Percentiles rank a stretch among this genome's conserved stretches.
phyloP scores from a whole-genome alignment of 768 basidiomycete genomes.

The Phanerochaete sordida region DNA sequence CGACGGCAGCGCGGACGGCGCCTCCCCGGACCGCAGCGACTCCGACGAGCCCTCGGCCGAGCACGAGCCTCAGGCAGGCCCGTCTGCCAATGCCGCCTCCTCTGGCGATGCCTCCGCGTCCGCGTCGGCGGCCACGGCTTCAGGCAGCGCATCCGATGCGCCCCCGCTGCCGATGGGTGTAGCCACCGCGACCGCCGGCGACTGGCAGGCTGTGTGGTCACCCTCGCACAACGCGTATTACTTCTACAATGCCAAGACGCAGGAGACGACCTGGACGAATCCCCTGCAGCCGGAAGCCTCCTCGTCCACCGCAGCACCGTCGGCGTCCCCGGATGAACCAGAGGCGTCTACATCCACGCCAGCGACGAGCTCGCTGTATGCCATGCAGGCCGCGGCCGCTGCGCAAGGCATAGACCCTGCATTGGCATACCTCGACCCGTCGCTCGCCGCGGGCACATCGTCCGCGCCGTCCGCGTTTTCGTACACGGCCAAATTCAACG shows the following conservation, averaged over 20 bases:
- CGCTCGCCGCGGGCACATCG: slow-evolving; percentile 41
- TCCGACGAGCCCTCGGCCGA: background rate
- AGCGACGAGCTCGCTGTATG: slow-evolving; percentile 26
- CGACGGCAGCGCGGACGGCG: background rate
- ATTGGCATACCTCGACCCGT: slow-evolving; percentile 76
- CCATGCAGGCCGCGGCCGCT: slow-evolving; percentile 65
- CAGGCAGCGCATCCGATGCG: background rate
- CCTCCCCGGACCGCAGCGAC: background rate
- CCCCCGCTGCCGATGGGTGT: slow-evolving; percentile 4
- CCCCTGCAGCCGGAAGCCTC: slow-evolving; percentile 47
- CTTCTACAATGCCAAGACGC: slow-evolving; percentile 72
- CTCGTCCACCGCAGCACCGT: slow-evolving; percentile 23
- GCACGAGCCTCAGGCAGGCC: background rate
- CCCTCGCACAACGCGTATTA: slow-evolving; percentile 80
- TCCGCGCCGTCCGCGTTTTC: slow-evolving; percentile 28
- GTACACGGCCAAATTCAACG: slow-evolving; percentile 73
- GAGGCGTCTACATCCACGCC: slow-evolving; percentile 15
- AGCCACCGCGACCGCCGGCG: slow-evolving; percentile 16
- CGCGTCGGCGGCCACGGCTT: background rate
- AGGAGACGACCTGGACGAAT: slow-evolving; percentile 84
- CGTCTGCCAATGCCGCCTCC: background rate
- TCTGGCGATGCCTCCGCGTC: background rate
- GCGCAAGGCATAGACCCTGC: slow-evolving; percentile 83
- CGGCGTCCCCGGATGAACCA: slow-evolving; percentile 23
- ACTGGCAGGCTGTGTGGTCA: slow-evolving; percentile 83